These are phyloP conservation scores for Lithocarpus polystachyus DNA, from an alignment of 306 rosid genomes.

Conservation along the genomic window DNA sequence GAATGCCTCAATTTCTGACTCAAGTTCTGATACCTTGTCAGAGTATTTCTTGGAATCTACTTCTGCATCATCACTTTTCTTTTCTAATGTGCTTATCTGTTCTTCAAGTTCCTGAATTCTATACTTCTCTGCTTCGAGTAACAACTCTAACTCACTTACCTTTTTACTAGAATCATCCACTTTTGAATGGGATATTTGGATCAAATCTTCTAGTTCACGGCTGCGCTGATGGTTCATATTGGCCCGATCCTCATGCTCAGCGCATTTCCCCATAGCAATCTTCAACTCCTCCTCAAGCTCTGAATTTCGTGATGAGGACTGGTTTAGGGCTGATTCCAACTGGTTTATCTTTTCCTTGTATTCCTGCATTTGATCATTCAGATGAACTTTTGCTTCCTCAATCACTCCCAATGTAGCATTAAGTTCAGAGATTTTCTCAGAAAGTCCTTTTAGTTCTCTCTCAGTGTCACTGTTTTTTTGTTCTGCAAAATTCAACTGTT, in stretches of 20 bases:
- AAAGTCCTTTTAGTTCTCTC: conserved; percentile 55
- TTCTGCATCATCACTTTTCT: conserved; percentile 52
- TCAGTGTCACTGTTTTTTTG: conserved; percentile 59
- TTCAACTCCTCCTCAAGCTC: conserved; percentile 77
- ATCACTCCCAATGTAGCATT: conserved; percentile 41
- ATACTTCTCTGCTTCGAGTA: conserved; percentile 81
- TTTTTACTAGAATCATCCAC: conserved; percentile 59
- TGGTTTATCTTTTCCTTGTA: conserved; percentile 51
- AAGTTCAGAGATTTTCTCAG: conserved; percentile 60
- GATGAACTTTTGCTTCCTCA: conserved; percentile 58
- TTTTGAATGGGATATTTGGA: conserved; percentile 71
- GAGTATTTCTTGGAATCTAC: conserved; percentile 48
- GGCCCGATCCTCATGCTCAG: conserved; percentile 81
- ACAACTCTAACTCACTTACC: conserved; percentile 74
- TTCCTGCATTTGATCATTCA: conserved; percentile 50
- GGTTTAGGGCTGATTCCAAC: conserved; percentile 62
- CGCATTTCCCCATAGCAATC: conserved; percentile 44
- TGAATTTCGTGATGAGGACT: conserved; percentile 42
- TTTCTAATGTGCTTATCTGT: conserved; percentile 61
- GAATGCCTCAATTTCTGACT: conserved; percentile 72
- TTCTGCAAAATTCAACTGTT: conserved; percentile 51
- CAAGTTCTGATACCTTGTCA: conserved; percentile 48
- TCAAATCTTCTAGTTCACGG: conserved; percentile 85
- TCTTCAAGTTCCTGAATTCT: conserved; percentile 94
- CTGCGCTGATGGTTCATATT: conserved; percentile 61